These are phyloP conservation scores for Penicillium sp. DNA, from an alignment of 2,329 filamentous ascomycete genomes.

Conservation along the genomic window DNA sequence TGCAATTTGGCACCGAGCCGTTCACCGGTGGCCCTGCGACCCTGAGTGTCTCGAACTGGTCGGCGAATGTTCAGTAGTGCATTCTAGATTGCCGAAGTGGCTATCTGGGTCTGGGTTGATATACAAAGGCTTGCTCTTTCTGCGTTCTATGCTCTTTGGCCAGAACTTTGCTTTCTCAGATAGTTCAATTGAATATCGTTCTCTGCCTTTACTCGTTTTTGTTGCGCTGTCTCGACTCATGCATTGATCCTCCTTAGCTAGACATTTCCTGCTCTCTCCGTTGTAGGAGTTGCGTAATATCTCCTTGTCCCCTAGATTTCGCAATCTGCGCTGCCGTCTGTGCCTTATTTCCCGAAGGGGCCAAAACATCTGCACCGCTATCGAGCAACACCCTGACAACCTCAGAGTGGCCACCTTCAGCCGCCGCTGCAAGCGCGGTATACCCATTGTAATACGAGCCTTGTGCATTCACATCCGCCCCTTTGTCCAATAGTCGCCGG, in stretches of 20 bases:
- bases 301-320: not conserved
- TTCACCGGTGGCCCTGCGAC: slow-evolving; percentile 54
- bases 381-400: not conserved
- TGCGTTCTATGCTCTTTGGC: too few species aligned
- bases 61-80: slow-evolving; percentile 10
- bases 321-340: not conserved
- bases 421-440: slow-evolving; percentile 3
- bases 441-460: slow-evolving; percentile 2
- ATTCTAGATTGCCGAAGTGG: too few species aligned
- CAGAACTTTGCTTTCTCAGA: too few species aligned
- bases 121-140: too few species aligned
- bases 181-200: too few species aligned
- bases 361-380: not conserved
- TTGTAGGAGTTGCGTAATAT: not conserved
- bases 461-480: slow-evolving; percentile 1
- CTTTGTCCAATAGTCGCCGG: not conserved
- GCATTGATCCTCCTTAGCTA: too few species aligned
- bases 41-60: slow-evolving; percentile 20
- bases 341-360: not conserved
- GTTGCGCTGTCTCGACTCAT: too few species aligned
- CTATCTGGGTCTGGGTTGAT: too few species aligned
- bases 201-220: too few species aligned
- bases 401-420: slow-evolving; percentile 1
- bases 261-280: not conserved
- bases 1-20: slow-evolving; percentile 57